Evolutionary conservation across 2,329 filamentous ascomycete genomes (phyloP).

Genomic region (Nannizzia gypsea): DNA sequence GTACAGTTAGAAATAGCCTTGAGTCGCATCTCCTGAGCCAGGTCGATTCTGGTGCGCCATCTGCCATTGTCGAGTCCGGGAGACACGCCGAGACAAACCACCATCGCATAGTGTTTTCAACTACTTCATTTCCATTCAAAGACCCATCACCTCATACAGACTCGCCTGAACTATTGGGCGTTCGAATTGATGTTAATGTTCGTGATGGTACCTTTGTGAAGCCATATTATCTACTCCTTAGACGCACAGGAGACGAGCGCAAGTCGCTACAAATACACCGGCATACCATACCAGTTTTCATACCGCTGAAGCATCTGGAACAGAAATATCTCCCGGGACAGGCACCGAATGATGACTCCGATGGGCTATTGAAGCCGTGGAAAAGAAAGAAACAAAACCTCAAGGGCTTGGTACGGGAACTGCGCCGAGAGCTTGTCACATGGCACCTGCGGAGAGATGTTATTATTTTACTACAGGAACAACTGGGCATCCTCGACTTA

Average conservation of each 20-base stretch:
- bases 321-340: slow-evolving; percentile 24
- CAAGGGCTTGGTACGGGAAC: slow-evolving; percentile 25
- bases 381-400: slow-evolving; percentile 27
- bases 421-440: slow-evolving; percentile 31
- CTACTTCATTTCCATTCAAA: slow-evolving; percentile 36
- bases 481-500: slow-evolving; percentile 19
- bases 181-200: slow-evolving; percentile 33
- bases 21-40: slow-evolving; percentile 8
- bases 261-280: slow-evolving; percentile 26
- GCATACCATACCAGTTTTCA: slow-evolving; percentile 37
- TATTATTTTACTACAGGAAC: slow-evolving; percentile 25
- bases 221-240: slow-evolving; percentile 35
- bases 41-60: slow-evolving; percentile 21
- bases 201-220: slow-evolving; percentile 30
- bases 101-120: slow-evolving; percentile 35
- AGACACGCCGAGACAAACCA: slow-evolving; percentile 29
- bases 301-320: slow-evolving; percentile 30
- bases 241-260: slow-evolving; percentile 16
- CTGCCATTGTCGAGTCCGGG: slow-evolving; percentile 22
- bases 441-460: slow-evolving; percentile 33
- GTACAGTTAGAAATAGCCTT: slow-evolving; percentile 25
- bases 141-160: slow-evolving; percentile 30
- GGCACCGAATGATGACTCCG: slow-evolving; percentile 13
- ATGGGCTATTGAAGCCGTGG: slow-evolving; percentile 14
- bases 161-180: slow-evolving; percentile 26